Evolutionary conservation across 495 filamentous ascomycete genomes (phyloP).

Genomic region (Pyrenula aspistea): DNA sequence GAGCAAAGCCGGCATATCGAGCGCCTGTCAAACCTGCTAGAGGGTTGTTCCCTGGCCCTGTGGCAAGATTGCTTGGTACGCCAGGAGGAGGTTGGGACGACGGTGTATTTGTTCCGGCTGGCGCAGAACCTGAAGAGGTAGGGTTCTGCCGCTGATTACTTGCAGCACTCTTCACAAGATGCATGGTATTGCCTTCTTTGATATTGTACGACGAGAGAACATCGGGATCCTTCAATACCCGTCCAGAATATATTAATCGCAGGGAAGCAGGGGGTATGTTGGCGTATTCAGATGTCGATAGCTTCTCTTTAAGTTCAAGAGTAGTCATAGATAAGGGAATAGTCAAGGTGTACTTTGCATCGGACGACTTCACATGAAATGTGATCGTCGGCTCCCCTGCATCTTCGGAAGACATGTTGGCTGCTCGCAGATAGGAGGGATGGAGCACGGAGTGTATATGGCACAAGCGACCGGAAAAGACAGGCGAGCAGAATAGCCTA

Average conservation of each 20-base stretch:
- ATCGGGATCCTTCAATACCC: conserved; percentile 89
- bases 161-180: conserved; percentile 88
- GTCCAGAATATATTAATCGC: conserved; percentile 92
- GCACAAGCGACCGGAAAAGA: neutral
- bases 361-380: conserved; percentile 90
- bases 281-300: conserved; percentile 67
- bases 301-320: conserved; percentile 77
- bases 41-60: conserved; percentile 84
- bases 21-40: conserved; percentile 87
- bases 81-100: conserved; percentile 16
- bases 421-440: neutral
- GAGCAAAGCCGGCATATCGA: conserved; percentile 83
- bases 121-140: conserved; percentile 30
- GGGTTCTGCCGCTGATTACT: conserved; percentile 69
- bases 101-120: conserved; percentile 35
- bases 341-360: conserved; percentile 72
- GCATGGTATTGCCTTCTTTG: conserved; percentile 88
- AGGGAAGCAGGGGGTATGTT: conserved; percentile 76
- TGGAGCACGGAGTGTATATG: neutral
- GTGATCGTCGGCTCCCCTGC: conserved; percentile 52
- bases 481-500: too few relatives aligned
- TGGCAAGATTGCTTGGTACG: conserved; percentile 81
- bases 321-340: conserved; percentile 67
- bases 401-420: conserved; percentile 25
- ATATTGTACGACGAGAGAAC: conserved; percentile 81